Evolutionary conservation across 441 rosid species (phyloP), one percentile per base, ranked within the genome.

Genomic region (Croton setiger): DNA sequence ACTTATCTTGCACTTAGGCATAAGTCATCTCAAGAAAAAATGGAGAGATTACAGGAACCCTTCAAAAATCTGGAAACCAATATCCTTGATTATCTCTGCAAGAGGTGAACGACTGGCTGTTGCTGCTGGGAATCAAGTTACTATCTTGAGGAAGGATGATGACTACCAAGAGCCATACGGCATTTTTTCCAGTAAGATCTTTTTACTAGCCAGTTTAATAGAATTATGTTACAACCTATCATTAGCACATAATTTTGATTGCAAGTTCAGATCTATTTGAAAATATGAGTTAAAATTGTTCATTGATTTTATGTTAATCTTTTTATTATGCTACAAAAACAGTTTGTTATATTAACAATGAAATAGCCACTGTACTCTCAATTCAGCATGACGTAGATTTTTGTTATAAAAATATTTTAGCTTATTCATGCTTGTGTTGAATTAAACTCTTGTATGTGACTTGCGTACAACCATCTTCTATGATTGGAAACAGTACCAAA

Each of bases 21-120:
- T 90, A 59, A 81, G 82, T 75, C 90, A 79, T 68, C 73, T 92
- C 53, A 95, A 82, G 82, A 87, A 81, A 74, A 95, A 77, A 79
- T 92, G 93, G 98, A 74, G 72, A 60, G 84, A 75, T 51, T 75
- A 81, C 58, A 83, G 83, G 83, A 68, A 72, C 66, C 90, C 81
- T 4, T 83, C 80, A 63, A 87, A 75, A 71, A 54, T 37, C 63
- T 86, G 72, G 73, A 87, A 76, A 64, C 83, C 74, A 5, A 67
- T 74, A 17, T 88, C 91, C 14, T 69, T 95, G 78, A 86, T 92
- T 74, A 53, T 92, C 71, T 95, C 99, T 31, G 85, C 85, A 7
- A 84, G 86, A 67, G 96, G 95, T 60, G 91, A 92, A 69, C 79
- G 80, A 48, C 86, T 95, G 11, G 96, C 99, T 61, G 97, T 92